phyloP scores from a whole-genome alignment of 768 basidiomycete genomes.

The Pleurotus ostreatus region DNA sequence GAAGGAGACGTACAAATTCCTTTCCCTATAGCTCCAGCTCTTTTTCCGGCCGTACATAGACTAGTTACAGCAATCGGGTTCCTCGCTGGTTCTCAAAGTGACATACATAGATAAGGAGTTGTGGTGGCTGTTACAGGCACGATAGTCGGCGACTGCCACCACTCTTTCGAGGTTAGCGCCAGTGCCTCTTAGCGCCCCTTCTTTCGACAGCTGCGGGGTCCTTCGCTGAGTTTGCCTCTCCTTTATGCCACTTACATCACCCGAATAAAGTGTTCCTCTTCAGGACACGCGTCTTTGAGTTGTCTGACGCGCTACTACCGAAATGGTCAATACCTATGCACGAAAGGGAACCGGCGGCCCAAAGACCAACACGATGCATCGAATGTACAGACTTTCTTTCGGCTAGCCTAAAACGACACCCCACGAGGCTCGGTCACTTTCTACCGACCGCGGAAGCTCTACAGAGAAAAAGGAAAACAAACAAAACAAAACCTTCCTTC shows the following conservation, averaged over 20 bases:
- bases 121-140: constrained; percentile 7
- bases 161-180: constrained; percentile 2
- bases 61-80: neutral
- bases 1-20: neutral
- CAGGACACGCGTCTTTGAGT: neutral
- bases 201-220: neutral
- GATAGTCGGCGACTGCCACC: neutral
- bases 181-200: constrained; percentile 7
- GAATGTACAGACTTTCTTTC: constrained; percentile 3
- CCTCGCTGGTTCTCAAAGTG: neutral
- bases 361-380: neutral
- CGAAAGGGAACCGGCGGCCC: neutral
- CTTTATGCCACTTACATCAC: constrained; percentile 3
- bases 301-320: neutral
- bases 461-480: no score
- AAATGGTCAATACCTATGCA: neutral
- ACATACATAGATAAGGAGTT: constrained; percentile 4
- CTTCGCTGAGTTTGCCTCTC: neutral
- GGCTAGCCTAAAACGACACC: no score
- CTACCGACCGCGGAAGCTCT: no score
- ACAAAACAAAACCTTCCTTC: no score
- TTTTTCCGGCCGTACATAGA: neutral
- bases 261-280: neutral
- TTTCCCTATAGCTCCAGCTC: neutral
- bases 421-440: no score